Evolutionary conservation across 2,329 filamentous ascomycete genomes (phyloP).

Genomic region (Stachybotrys chlorohalonatus): DNA sequence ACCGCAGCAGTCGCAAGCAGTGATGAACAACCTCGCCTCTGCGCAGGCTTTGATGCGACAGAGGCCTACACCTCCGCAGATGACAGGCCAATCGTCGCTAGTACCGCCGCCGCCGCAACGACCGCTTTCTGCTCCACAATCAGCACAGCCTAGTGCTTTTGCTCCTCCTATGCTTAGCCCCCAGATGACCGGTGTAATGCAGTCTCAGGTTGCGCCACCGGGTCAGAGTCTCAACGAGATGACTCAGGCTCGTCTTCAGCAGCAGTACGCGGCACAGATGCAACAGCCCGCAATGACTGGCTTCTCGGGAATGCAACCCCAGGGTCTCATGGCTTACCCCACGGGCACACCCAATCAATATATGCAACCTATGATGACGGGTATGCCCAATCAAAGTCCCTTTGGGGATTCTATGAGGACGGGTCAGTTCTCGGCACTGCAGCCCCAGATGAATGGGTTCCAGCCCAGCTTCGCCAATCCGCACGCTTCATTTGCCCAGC

Average conservation of each 20-base stretch:
- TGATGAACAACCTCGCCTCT: slow-evolving; percentile 19
- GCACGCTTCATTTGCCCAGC: slow-evolving; percentile 38
- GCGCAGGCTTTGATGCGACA: slow-evolving; percentile 39
- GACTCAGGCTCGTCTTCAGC: slow-evolving; percentile 55
- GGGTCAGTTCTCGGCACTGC: slow-evolving; percentile 30
- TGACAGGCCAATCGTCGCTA: slow-evolving; percentile 50
- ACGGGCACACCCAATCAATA: slow-evolving; percentile 22
- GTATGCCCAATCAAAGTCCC: slow-evolving; percentile 28
- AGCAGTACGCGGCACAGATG: slow-evolving; percentile 44
- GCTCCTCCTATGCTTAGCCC: slow-evolving; percentile 67
- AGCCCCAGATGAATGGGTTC: slow-evolving; percentile 59
- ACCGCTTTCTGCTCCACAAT: slow-evolving; percentile 80
- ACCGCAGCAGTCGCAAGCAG: slow-evolving; percentile 32
- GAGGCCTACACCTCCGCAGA: slow-evolving; percentile 62
- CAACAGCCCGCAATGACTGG: slow-evolving; percentile 29
- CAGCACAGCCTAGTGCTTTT: slow-evolving; percentile 66
- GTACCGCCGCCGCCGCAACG: slow-evolving; percentile 70
- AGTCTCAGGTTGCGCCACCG: slow-evolving; percentile 56
- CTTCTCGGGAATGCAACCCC: slow-evolving; percentile 23
- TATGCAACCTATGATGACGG: slow-evolving; percentile 43
- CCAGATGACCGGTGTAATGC: slow-evolving; percentile 67
- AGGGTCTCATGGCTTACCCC: slow-evolving; percentile 28
- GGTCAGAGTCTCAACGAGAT: slow-evolving; percentile 73
- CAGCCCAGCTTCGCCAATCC: slow-evolving; percentile 32
- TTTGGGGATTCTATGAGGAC: slow-evolving; percentile 28